Evolutionary conservation across 2,329 filamentous ascomycete genomes (phyloP), one percentile per base, ranked within the genome.

Genomic region (Colletotrichum sp.): DNA sequence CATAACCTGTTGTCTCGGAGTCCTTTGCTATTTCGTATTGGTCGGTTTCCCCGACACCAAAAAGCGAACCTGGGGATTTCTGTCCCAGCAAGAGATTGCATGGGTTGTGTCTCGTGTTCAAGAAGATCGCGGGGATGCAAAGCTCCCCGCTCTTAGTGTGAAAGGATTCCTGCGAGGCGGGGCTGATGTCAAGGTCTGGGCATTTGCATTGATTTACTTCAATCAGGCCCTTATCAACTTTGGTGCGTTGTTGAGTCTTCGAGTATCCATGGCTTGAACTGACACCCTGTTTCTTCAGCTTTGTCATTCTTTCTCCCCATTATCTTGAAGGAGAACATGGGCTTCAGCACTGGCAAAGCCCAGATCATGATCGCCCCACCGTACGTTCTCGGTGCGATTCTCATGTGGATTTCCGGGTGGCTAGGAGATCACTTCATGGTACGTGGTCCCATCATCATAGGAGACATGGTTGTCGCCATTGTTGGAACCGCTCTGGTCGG

Each of bases 21-120:
- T 67, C 15, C 8, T 55, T 92, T 2, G 77, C 92, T 9, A 84
- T 87, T 2, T 93, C 90, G 8, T 95, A 92, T 85, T 95, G 91
- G 90, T 95, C 79, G 94, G 96, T 80, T 96, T 95, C 81, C 95
- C 95, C 0, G 94, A 95, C 78, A 89, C 93, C 55, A 94, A 94
- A 5, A 90, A 82, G 28, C 21, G 44, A 6, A 49, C 74, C 28
- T 78, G 73, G 65, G 71, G 34, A 0, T 96, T 96, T 81, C 88
- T 97, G 6, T 90, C 90, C 0, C 87, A 89, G 0, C 88, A 89
- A 3, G 94, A 96, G 79, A 91, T 93, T 15, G 87, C 87, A 5
- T 90, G 94, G 21, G 93, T 96, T 0, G 84, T 95, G 15, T 89
- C 91, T 6, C 90, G 95, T 3, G 87, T 96, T 21, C 91, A 91